Percentiles rank a stretch among this genome's conserved stretches.
These are phyloP conservation scores for Platanthera guangdongensis DNA, from an alignment of 106 monocot genomes.

Conservation along the genomic window DNA sequence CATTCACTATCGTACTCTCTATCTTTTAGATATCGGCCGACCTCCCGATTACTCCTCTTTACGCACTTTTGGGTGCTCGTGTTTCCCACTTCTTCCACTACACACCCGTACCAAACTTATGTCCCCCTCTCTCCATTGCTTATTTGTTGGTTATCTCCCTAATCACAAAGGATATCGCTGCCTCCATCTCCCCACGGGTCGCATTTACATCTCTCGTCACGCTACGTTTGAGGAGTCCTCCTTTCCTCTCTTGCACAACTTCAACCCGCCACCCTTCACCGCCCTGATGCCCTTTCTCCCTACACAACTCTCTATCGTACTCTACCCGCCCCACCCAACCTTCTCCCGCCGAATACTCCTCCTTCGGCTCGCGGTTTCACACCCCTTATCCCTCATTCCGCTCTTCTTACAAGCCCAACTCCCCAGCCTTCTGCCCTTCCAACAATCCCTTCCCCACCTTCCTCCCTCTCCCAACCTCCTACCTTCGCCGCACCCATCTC, in stretches of 20 bases:
- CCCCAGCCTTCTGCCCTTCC: too few relatives aligned
- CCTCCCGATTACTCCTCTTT: not conserved
- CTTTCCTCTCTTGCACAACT: too few relatives aligned
- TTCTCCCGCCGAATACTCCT: not conserved
- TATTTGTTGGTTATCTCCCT: not conserved
- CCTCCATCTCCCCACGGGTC: too few relatives aligned
- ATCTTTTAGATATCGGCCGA: not conserved
- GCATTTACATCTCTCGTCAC: too few relatives aligned
- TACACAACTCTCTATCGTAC: not conserved
- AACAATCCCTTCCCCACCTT: too few relatives aligned
- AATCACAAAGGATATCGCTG: not conserved
- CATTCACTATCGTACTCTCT: not conserved
- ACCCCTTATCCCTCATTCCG: not conserved
- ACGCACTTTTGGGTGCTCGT: not conserved
- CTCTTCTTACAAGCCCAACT: not conserved
- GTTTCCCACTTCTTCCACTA: not conserved
- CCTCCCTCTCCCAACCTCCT: too few relatives aligned
- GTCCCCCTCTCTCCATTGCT: not conserved
- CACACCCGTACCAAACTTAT: not conserved
- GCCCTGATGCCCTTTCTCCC: not conserved
- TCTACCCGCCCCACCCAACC: not conserved
- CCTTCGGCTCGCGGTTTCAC: not conserved
- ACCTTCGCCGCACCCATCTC: too few relatives aligned
- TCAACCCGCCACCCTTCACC: not conserved
- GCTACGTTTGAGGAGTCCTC: too few relatives aligned